Base-by-base conservation (phyloP, 2,329 filamentous ascomycete species). In the Scopulariopsis brevicaulis region DNA sequence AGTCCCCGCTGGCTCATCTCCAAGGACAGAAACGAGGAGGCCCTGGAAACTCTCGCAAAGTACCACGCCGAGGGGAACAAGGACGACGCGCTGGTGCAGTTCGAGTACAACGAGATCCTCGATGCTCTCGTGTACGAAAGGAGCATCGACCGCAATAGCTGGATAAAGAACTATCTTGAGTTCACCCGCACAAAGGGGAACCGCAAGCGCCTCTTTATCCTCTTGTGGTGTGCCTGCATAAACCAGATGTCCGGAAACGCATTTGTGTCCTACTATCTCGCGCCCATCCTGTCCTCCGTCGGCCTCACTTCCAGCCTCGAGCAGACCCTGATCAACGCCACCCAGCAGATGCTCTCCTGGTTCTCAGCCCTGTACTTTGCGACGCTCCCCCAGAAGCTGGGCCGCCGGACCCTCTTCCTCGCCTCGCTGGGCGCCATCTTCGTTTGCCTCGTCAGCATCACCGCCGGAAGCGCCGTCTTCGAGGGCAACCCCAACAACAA, bases 1-100 rank as follows among this genome's bases (percentile, higher is more conserved):
- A 83, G 79, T 3, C 83, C 83, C 1, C 70, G 83, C 58, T 86
- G 82, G 82, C 71, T 85, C 22, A 80, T 83, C 57, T 76, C 77
- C 58, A 77, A 82, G 58, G 75, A 77, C 60, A 76, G 78, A 51
- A 69, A 73, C 11, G 77, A 81, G 6, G 71, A 81, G 57, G 79
- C 81, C 0, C 70, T 77, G n/a, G 70, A 72, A 1, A 77, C 79
- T 15, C 73, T 86, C 50, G 75, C 74, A 10, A 79, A 74, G 59
- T 85, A 78, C 62, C 83, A 83, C 34, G 79, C 77, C 8, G 75
- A 85, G 56, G 82, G 80, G 0, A 74, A 78, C 58, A 74, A 80
- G 62, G 24, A 34, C 1, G 66, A 72, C 0, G 74, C 53, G 32
- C 22, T 80, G 28, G 79, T 82, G 2, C 72, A 73, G 58, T 67